Percentiles rank a stretch among this genome's conserved stretches.
Conservation (phyloP, 2,329 filamentous ascomycete genomes). For the Chaetothyriales sp. region DNA sequence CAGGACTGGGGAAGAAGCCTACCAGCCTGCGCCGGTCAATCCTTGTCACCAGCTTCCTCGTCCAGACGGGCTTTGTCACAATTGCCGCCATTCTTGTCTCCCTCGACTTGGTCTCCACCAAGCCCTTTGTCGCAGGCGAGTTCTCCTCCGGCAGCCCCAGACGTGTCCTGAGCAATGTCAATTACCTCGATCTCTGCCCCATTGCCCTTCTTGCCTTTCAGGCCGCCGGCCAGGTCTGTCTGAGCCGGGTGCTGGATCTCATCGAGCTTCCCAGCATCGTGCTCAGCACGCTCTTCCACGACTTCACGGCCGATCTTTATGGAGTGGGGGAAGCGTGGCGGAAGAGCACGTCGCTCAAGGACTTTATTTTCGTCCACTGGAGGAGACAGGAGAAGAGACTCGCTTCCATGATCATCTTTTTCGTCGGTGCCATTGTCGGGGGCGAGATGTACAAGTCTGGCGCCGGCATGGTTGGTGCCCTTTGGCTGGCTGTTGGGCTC, state of each 20-base stretch:
- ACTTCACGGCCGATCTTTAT: constrained; percentile 29
- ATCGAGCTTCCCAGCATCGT: constrained; percentile 33
- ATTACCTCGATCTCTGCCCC: constrained; percentile 21
- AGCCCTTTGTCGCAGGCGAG: constrained; percentile 11
- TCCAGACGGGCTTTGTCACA: constrained; percentile 25
- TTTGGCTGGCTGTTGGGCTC: constrained; percentile 29
- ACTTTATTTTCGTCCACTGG: constrained; percentile 13
- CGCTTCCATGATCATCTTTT: constrained; percentile 23
- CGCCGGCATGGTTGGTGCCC: constrained; percentile 28
- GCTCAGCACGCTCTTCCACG: constrained; percentile 32
- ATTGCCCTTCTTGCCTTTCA: constrained; percentile 29
- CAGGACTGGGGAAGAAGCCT: constrained; percentile 20
- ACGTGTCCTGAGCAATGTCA: constrained; percentile 2
- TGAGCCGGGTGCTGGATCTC: constrained; percentile 27
- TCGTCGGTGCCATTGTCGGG: constrained; percentile 28
- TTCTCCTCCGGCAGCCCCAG: constrained; percentile 14
- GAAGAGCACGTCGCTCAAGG: constrained; percentile 26
- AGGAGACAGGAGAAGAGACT: constrained; percentile 19
- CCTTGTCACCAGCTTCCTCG: constrained; percentile 25
- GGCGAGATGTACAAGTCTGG: constrained; percentile 28
- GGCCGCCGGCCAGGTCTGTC: constrained; percentile 28
- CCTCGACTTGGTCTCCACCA: constrained; percentile 20
- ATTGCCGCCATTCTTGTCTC: constrained; percentile 24
- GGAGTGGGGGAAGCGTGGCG: constrained; percentile 20
- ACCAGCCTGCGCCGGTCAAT: constrained; percentile 24